Evolutionary conservation across 768 basidiomycete genomes (phyloP).

Genomic region (Pleurotus pulmonarius): DNA sequence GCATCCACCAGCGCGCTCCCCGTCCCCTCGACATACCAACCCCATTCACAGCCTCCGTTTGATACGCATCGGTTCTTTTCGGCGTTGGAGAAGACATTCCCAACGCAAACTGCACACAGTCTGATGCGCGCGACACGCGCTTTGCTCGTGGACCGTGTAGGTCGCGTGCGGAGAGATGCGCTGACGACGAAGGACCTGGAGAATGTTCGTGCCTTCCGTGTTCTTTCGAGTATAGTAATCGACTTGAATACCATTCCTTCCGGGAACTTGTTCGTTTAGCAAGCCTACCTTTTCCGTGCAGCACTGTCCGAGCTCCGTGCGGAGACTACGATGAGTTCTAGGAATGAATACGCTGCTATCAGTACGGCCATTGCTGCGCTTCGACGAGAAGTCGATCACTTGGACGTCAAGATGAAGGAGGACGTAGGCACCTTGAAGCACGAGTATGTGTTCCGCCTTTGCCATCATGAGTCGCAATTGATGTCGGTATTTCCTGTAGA

Average conservation of each 20-base stretch:
- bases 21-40: not conserved
- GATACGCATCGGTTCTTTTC: constrained; percentile 77
- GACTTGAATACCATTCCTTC: not conserved
- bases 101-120: constrained; percentile 67
- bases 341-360: constrained; percentile 83
- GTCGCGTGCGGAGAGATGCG: constrained; percentile 67
- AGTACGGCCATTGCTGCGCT: constrained; percentile 72
- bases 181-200: constrained; percentile 76
- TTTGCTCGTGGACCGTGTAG: constrained; percentile 71
- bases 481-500: constrained; percentile 31
- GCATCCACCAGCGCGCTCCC: not conserved
- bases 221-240: not conserved
- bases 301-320: constrained; percentile 88
- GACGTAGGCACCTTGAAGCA: constrained; percentile 86
- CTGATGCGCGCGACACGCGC: constrained; percentile 85
- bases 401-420: constrained; percentile 92
- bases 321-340: constrained; percentile 76
- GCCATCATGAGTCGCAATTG: not conserved
- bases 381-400: constrained; percentile 79
- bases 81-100: constrained; percentile 70
- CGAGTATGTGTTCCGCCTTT: constrained; percentile 56
- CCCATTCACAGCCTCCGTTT: constrained; percentile 66
- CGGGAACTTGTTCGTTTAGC: constrained; percentile 41
- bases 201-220: constrained; percentile 50
- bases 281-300: constrained; percentile 94